Evolutionary conservation across 345 rosid species (phyloP).

Genomic region (Erysimum cheiranthoides): DNA sequence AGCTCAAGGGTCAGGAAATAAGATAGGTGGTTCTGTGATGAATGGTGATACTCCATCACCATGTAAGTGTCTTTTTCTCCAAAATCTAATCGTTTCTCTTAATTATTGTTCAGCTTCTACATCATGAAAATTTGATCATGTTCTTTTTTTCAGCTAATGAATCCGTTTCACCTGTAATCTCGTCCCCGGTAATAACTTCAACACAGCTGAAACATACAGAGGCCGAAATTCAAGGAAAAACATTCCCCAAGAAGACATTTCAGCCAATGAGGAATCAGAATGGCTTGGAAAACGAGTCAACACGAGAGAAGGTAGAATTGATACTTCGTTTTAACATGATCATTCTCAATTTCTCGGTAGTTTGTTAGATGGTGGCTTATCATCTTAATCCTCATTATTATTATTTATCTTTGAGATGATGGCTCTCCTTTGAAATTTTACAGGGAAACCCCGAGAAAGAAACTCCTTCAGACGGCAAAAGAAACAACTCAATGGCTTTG

Average conservation of each 20-base stretch:
- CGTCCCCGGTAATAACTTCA: constrained; percentile 29
- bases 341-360: background rate
- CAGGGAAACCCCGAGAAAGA: background rate
- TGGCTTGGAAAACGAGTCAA: background rate
- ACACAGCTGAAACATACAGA: constrained; percentile 18
- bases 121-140: background rate
- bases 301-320: background rate
- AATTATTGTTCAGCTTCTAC: background rate
- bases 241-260: background rate
- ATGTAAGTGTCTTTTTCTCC: constrained; percentile 29
- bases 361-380: background rate
- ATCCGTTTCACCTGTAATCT: constrained; percentile 26
- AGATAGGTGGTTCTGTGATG: constrained; percentile 33
- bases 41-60: constrained; percentile 23
- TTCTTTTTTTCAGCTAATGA: constrained; percentile 44
- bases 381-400: background rate
- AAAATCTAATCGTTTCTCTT: background rate
- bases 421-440: background rate
- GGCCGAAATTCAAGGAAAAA: constrained; percentile 20
- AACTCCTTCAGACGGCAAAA: background rate
- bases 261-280: background rate
- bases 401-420: background rate
- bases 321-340: background rate
- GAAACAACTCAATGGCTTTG: background rate
- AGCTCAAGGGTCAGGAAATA: constrained; percentile 20